A percentile compares a stretch with the other conserved stretches of the same genome.
These are phyloP conservation scores for Pythium vanterpoolii DNA, from an alignment of 352 stramenopile genomes.

Conservation along the genomic window DNA sequence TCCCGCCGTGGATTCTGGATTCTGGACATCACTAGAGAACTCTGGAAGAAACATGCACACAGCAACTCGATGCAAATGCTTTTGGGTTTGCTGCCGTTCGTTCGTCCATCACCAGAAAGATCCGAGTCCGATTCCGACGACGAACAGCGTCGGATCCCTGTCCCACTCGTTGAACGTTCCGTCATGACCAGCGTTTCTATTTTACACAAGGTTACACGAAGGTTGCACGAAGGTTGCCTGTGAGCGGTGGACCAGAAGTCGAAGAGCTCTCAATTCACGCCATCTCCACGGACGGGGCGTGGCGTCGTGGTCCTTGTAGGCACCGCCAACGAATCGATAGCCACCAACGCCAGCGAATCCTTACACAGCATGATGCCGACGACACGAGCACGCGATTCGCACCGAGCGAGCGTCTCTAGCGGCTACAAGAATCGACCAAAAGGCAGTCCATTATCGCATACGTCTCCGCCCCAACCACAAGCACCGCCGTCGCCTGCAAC, in stretches of 20 bases:
- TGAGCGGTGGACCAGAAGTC: constrained; percentile 1
- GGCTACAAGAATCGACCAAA: neutral
- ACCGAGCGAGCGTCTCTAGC: constrained; percentile 3
- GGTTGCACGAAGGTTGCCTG: constrained; percentile 18
- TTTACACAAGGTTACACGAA: constrained; percentile 7
- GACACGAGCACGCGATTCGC: constrained; percentile 6
- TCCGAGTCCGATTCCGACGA: too few relatives aligned
- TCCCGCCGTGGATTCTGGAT: neutral
- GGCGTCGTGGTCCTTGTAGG: neutral
- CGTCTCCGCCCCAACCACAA: neutral
- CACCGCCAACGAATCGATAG: neutral
- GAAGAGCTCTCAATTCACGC: neutral
- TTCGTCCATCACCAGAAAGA: neutral
- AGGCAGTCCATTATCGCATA: neutral
- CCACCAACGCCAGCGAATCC: neutral
- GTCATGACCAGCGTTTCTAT: neutral
- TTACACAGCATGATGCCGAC: constrained; percentile 1
- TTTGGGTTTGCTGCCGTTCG: neutral
- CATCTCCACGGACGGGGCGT: neutral
- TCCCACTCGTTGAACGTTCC: neutral
- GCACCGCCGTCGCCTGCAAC: neutral
- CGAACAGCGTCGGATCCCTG: neutral
- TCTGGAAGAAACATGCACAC: too few relatives aligned
- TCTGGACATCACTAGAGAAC: neutral
- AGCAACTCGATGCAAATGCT: too few relatives aligned